Evolutionary conservation across 208 protist species (phyloP).

Genomic region (Acanthamoeba triangularis): DNA sequence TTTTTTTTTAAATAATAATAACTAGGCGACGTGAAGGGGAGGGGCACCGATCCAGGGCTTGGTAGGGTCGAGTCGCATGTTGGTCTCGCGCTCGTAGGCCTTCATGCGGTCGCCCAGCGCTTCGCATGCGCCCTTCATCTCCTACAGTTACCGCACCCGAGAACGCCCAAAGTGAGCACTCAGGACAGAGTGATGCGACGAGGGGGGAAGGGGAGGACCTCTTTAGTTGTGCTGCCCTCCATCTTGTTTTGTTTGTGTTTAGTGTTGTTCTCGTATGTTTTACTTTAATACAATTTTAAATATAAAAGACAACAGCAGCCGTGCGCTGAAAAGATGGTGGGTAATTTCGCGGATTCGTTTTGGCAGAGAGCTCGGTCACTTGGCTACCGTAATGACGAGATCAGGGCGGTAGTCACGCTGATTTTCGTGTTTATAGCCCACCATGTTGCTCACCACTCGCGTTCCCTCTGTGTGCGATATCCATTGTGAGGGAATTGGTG

Average conservation of each 20-base stretch:
- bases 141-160: not conserved
- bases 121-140: not conserved
- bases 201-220: not conserved
- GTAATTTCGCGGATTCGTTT: not conserved
- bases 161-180: too few relatives aligned
- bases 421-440: constrained; percentile 9
- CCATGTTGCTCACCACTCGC: constrained; percentile 59
- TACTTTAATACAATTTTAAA: too few relatives aligned
- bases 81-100: constrained; percentile 77
- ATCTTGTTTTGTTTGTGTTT: too few relatives aligned
- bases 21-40: not conserved
- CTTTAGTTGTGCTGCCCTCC: not conserved
- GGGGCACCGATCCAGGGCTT: constrained; percentile 60
- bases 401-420: not conserved
- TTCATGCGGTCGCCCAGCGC: constrained; percentile 84
- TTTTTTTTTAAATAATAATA: not conserved
- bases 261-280: too few relatives aligned
- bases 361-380: not conserved
- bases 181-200: too few relatives aligned
- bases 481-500: too few relatives aligned
- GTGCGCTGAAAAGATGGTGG: too few relatives aligned
- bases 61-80: constrained; percentile 24
- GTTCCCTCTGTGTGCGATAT: constrained; percentile 26
- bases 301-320: too few relatives aligned
- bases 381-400: not conserved